Conservation (phyloP, 768 basidiomycete genomes). For the Suillus subluteus region DNA sequence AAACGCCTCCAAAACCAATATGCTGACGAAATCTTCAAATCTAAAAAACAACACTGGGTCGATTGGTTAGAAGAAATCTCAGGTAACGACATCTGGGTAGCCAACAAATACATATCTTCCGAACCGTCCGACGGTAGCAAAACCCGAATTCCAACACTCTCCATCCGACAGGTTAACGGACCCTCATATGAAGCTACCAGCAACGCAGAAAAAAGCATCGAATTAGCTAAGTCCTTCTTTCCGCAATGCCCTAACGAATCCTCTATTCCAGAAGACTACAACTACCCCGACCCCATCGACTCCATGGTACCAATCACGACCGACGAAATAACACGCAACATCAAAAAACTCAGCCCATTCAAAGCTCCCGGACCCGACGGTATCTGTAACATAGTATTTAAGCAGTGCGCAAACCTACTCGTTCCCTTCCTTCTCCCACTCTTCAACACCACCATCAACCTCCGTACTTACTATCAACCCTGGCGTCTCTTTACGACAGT, state of each 20-base stretch:
- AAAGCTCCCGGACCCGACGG: not conserved
- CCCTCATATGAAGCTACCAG: not conserved
- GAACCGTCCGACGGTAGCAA: not conserved
- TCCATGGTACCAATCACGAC: not conserved
- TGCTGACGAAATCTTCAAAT: not conserved
- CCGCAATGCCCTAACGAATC: fast-evolving
- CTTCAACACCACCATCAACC: slow-evolving; percentile 13
- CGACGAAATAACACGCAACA: not conserved
- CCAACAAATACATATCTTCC: not conserved
- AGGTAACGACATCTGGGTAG: not conserved
- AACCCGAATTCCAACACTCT: not conserved
- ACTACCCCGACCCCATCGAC: not conserved
- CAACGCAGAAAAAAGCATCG: not conserved
- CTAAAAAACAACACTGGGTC: slow-evolving; percentile 22
- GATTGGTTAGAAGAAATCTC: slow-evolving; percentile 17
- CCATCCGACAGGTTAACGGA: fast-evolving
- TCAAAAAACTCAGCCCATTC: not conserved
- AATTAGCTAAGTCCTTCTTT: not conserved
- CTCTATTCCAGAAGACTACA: not conserved
- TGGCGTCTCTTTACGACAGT: no score
- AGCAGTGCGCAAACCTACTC: slow-evolving; percentile 1
- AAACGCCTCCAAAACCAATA: not conserved
- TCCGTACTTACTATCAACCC: not conserved
- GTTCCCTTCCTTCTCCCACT: slow-evolving; percentile 7
- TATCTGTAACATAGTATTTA: slow-evolving; percentile 29